Conservation (phyloP, 768 basidiomycete genomes). For the Myochromella boudieri region DNA sequence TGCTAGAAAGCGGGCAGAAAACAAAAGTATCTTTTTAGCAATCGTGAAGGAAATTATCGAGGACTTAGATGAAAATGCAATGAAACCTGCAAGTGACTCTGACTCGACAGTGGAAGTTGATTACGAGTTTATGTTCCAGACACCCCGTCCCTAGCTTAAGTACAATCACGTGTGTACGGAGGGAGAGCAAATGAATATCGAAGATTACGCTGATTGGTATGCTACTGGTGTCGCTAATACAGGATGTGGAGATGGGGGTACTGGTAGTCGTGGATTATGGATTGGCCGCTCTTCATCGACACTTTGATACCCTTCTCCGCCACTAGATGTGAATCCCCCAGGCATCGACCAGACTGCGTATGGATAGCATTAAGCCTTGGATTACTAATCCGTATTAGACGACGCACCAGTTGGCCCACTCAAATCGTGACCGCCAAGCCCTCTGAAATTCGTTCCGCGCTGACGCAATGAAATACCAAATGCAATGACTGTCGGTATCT, state of each 20-base stretch:
- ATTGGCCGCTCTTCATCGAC: slow-evolving; percentile 50
- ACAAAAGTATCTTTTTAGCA: slow-evolving; percentile 33
- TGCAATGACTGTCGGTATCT: slow-evolving; percentile 63
- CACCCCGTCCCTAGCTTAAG: slow-evolving; percentile 7
- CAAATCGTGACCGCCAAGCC: slow-evolving; percentile 45
- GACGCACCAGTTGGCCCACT: slow-evolving; percentile 56
- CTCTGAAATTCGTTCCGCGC: slow-evolving; percentile 54
- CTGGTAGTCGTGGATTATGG: slow-evolving; percentile 24
- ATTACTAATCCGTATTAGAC: background rate
- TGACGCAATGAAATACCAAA: slow-evolving; percentile 54
- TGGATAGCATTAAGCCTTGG: slow-evolving; percentile 4
- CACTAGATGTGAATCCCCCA: slow-evolving; percentile 60
- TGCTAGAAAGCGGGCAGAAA: slow-evolving; percentile 61
- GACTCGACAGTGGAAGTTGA: slow-evolving; percentile 5
- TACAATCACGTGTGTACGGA: background rate
- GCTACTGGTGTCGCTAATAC: slow-evolving; percentile 33
- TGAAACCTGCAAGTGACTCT: slow-evolving; percentile 6
- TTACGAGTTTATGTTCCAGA: slow-evolving; percentile 7
- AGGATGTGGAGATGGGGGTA: slow-evolving; percentile 24
- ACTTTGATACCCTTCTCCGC: slow-evolving; percentile 60
- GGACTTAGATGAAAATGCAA: slow-evolving; percentile 29
- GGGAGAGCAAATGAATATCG: background rate
- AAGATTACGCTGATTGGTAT: slow-evolving; percentile 41
- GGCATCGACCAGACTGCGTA: slow-evolving; percentile 75
- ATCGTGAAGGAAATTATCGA: slow-evolving; percentile 32